Evolutionary conservation across 192 early-diverging fungal species (phyloP), one percentile per base, ranked within the genome.

Genomic region (Polychytrium aggregatum): DNA sequence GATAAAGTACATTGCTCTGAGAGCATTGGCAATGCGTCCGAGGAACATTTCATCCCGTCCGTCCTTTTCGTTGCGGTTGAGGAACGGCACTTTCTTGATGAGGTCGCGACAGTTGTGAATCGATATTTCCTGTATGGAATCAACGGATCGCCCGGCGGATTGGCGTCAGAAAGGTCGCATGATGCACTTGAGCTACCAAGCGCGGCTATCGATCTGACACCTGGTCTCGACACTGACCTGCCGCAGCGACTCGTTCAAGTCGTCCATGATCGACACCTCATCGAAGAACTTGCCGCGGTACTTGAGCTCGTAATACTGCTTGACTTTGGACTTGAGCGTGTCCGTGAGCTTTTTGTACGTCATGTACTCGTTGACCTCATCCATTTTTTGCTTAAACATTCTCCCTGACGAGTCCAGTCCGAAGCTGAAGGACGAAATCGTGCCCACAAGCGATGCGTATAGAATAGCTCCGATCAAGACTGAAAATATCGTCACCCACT

Each of bases 321-420:
- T 13, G 8, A 75, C 62, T 54, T 65, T 63, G 13, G 50, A 36
- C 21, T 48, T 37, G 20, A 68, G 40, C 1, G 48, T 36, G n/a
- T 56, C 42, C 22, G 44, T 43, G 6, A 76, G 28, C 45, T 61
- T 57, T 48, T 68, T 64, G 49, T 67, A 68, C 5, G 46, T 61
- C 61, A 76, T 65, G 56, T 76, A 76, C 41, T 76, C 65, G 34
- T 62, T 62, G 13, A 76, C 63, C 57, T 76, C 68, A 36, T 76
- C 73, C 22, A 76, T 59, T 45, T 69, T 69, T 29, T 72, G 52
- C 22, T 60, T 72, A 46, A 60, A 70, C 50, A 54, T 44, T 13
- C 61, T 45, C 2, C 69, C 69, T 9, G 59, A 65, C 16, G 66
- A 53, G 42, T 76, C 73, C 25, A 76, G 46, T 4, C 73, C 65